Evolutionary conservation across 148 eudicot genomes (phyloP).

Genomic region (Arctostaphylos glauca): DNA sequence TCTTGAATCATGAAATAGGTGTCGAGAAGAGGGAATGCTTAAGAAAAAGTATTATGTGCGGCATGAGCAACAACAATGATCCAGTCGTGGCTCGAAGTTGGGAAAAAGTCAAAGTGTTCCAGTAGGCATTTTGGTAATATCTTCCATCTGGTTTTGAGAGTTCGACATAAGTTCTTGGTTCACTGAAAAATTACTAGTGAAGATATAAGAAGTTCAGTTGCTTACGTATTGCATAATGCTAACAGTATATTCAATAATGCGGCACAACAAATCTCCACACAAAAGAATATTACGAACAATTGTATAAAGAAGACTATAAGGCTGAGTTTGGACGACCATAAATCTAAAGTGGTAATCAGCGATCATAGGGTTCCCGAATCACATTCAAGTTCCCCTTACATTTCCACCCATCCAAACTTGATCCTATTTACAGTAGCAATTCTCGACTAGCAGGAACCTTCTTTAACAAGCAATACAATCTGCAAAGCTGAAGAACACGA

Average conservation of each 20-base stretch:
- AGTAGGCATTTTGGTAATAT: too few species aligned
- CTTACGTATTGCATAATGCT: neutral
- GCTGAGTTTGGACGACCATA: neutral
- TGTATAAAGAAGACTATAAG: neutral
- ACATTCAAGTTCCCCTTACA: neutral
- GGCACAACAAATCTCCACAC: neutral
- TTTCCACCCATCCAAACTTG: neutral
- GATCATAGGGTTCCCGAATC: neutral
- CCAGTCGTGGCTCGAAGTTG: too few species aligned
- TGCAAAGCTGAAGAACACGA: neutral
- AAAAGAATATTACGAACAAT: neutral
- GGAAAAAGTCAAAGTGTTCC: too few species aligned
- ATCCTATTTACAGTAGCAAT: neutral
- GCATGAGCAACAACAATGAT: too few species aligned
- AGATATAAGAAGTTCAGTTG: neutral
- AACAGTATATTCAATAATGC: neutral
- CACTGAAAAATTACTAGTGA: neutral
- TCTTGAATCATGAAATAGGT: too few species aligned
- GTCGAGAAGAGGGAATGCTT: too few species aligned
- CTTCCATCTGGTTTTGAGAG: too few species aligned
- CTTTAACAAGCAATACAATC: neutral
- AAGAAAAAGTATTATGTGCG: too few species aligned
- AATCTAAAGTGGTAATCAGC: neutral
- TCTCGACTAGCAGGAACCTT: neutral
- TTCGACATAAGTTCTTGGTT: too few species aligned